phyloP scores from a whole-genome alignment of 1,284 basidiomycete genomes.

The Moesziomyces parantarcticus region DNA sequence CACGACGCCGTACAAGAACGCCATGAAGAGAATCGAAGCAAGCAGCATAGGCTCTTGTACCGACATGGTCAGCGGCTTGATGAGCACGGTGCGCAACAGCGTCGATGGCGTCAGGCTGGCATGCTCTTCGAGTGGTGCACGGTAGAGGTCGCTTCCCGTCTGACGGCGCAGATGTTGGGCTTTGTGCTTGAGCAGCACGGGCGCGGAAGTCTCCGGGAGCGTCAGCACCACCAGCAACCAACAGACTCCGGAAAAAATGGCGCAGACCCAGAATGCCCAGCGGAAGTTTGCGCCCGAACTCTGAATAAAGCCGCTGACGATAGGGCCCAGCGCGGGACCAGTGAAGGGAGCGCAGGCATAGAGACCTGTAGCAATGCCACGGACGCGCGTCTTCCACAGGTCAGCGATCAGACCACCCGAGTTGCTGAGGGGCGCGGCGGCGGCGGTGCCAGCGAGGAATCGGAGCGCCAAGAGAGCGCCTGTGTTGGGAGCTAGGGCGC shows the following conservation, averaged over 20 bases:
- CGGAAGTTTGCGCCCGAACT: slow-evolving; percentile 73
- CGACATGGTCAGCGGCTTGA: slow-evolving; percentile 71
- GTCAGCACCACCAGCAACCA: slow-evolving; percentile 74
- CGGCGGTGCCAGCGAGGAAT: slow-evolving; percentile 76
- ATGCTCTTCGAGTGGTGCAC: slow-evolving; percentile 44
- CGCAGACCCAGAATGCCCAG: slow-evolving; percentile 80
- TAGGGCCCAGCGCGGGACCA: slow-evolving; percentile 72
- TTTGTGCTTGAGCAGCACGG: slow-evolving; percentile 72
- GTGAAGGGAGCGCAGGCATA: slow-evolving; percentile 81
- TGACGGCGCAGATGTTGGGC: slow-evolving; percentile 72
- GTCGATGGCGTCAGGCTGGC: slow-evolving; percentile 59
- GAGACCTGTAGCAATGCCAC: slow-evolving; percentile 77
- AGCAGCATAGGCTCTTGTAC: slow-evolving; percentile 81
- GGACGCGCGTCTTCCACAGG: slow-evolving; percentile 75
- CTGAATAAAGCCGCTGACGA: slow-evolving; percentile 68
- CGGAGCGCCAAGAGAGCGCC: slow-evolving; percentile 75
- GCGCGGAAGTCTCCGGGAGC: slow-evolving; percentile 78
- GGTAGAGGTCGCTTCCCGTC: slow-evolving; percentile 76
- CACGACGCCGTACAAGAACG: slow-evolving; percentile 75
- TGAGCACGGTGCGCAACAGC: slow-evolving; percentile 74
- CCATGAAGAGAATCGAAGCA: slow-evolving; percentile 77
- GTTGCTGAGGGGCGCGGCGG: slow-evolving; percentile 70
- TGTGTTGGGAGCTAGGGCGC: slow-evolving; percentile 75
- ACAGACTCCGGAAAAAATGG: slow-evolving; percentile 74
- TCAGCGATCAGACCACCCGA: slow-evolving; percentile 72